Evolutionary conservation across 2,329 filamentous ascomycete species (phyloP).

Genomic region (Camillea tinctor): DNA sequence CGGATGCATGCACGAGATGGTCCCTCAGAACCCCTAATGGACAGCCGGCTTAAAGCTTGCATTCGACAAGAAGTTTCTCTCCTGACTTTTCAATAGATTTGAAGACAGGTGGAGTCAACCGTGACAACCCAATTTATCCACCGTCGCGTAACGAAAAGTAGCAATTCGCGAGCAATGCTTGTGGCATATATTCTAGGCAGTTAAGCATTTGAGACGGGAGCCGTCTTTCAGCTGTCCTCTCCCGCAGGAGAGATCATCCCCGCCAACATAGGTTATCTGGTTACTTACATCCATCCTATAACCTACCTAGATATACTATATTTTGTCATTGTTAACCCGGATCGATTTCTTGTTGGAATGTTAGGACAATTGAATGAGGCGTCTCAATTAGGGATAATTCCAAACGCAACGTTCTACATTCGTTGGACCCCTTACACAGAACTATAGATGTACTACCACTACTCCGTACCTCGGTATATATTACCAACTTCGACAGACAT

Average conservation of each 20-base stretch:
- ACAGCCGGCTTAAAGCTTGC: constrained; percentile 14
- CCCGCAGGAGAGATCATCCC: no score
- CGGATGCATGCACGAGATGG: constrained; percentile 18
- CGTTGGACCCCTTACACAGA: neutral
- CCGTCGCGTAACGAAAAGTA: neutral
- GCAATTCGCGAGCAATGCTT: neutral
- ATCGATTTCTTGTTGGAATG: neutral
- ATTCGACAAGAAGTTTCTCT: constrained; percentile 13
- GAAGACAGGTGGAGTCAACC: neutral
- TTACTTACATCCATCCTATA: no score
- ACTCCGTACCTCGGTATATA: neutral
- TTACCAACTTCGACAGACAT: no score
- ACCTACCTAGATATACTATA: no score
- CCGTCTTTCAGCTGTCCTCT: neutral
- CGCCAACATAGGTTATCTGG: no score
- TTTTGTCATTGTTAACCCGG: neutral
- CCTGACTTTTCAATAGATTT: constrained; percentile 2
- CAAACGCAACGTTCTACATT: neutral
- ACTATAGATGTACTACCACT: neutral
- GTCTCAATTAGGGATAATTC: neutral
- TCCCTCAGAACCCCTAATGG: constrained; percentile 23
- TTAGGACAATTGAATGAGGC: neutral
- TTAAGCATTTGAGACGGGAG: neutral
- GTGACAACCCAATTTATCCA: neutral
- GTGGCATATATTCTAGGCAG: no score